Evolutionary conservation across 2,329 filamentous ascomycete species (phyloP).

Genomic region (Cordyceps pruinosa): DNA sequence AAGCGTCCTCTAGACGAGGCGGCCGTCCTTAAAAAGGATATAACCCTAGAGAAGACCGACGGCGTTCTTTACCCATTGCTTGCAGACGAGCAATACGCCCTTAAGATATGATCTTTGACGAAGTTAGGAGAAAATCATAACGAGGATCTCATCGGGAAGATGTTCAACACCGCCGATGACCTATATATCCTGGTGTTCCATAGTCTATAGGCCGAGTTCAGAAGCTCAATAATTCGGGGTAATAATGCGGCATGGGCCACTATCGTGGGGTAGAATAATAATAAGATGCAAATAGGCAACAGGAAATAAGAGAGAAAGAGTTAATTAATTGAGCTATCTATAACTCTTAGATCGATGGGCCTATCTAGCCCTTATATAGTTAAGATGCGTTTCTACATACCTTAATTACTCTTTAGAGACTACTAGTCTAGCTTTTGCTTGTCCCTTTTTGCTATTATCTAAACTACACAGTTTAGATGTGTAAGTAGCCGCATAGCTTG

Average conservation of each 20-base stretch:
- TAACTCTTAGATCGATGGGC: background rate
- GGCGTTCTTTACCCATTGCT: background rate
- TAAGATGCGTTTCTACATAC: background rate
- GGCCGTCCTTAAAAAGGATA: background rate
- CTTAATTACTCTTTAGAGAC: background rate
- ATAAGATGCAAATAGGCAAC: background rate
- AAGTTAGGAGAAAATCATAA: background rate
- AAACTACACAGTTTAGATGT: background rate
- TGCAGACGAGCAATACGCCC: background rate
- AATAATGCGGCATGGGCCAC: background rate
- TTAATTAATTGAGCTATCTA: background rate
- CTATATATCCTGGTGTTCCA: too few relatives aligned
- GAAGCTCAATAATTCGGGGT: background rate
- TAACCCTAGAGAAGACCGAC: background rate
- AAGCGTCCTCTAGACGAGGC: background rate
- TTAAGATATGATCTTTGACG: background rate
- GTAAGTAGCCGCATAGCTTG: background rate
- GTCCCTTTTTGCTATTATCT: background rate
- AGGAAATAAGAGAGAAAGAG: background rate
- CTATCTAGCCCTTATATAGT: background rate
- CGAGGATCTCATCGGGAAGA: too few relatives aligned
- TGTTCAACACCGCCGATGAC: too few relatives aligned
- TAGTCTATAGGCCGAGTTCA: background rate
- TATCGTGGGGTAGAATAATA: background rate
- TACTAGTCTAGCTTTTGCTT: background rate